A percentile compares a stretch with the other conserved stretches of the same genome.
Conservation (phyloP, 805 yeast species). For the Candida adriatica region DNA sequence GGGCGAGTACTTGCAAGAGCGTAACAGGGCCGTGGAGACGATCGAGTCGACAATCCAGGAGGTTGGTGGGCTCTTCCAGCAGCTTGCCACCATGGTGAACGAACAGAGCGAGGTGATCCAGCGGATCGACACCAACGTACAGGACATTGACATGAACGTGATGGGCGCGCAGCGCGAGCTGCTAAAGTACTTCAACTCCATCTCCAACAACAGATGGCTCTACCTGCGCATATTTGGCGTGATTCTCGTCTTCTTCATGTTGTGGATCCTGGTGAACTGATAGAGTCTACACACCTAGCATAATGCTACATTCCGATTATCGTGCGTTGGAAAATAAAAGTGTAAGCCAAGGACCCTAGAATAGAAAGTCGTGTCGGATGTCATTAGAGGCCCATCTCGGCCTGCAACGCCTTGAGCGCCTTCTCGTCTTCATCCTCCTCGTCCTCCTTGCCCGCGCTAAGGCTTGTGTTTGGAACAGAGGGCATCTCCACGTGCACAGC, state of each 20-base stretch:
- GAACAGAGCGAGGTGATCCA: conserved; percentile 97
- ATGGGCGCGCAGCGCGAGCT: conserved; percentile 92
- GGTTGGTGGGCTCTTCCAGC: conserved; percentile 90
- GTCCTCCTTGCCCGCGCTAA: conserved; percentile 20
- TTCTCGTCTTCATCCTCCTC: conserved; percentile 77
- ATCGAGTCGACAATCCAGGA: conserved; percentile 96
- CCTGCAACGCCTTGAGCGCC: conserved; percentile 74
- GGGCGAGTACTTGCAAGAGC: conserved; percentile 65
- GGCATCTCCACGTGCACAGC: conserved; percentile 33
- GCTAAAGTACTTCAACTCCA: conserved; percentile 79
- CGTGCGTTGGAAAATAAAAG: neutral
- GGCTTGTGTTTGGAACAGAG: conserved; percentile 34
- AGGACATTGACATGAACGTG: conserved; percentile 84
- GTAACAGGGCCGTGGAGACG: conserved; percentile 89
- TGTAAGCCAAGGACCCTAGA: neutral
- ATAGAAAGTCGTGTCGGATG: too few relatives aligned
- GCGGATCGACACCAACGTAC: conserved; percentile 90
- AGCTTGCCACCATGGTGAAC: conserved; percentile 93
- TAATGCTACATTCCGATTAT: neutral
- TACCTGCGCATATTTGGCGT: conserved; percentile 86
- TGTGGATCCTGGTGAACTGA: conserved; percentile 73
- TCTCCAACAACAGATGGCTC: conserved; percentile 88
- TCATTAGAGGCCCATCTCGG: conserved; percentile 71
- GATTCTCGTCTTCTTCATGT: conserved; percentile 63
- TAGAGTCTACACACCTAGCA: neutral